A percentile compares a stretch with the other conserved stretches of the same genome.
phyloP scores from a whole-genome alignment of 768 basidiomycete genomes.

The Nidula microcarpa region DNA sequence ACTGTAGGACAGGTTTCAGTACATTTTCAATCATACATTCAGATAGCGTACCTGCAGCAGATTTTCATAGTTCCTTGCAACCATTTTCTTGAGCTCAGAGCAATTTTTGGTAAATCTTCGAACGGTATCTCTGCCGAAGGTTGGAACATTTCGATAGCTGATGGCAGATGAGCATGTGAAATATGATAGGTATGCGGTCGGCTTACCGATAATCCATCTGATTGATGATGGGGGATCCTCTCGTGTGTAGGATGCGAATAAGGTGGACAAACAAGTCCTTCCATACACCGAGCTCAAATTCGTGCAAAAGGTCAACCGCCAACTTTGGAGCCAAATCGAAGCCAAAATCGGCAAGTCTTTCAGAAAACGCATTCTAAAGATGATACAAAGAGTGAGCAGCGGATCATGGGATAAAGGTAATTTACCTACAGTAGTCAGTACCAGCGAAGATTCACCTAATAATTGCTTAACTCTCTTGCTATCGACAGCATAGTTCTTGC shows the following conservation, averaged over 20 bases:
- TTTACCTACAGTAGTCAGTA: conserved; percentile 6
- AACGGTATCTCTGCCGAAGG: conserved; percentile 23
- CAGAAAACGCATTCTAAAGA: conserved; percentile 27
- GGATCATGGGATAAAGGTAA: not conserved
- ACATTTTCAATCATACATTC: not conserved
- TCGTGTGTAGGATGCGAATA: conserved; percentile 19
- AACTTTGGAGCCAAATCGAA: conserved; percentile 22
- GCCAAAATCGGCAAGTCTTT: conserved; percentile 8
- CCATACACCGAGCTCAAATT: conserved; percentile 37
- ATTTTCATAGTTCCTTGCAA: conserved; percentile 33
- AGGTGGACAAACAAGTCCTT: conserved; percentile 32
- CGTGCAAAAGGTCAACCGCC: conserved; percentile 33
- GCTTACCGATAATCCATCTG: not conserved
- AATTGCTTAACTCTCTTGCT: conserved; percentile 6
- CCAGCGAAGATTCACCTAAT: conserved; percentile 4
- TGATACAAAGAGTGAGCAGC: not conserved
- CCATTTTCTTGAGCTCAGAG: conserved; percentile 27
- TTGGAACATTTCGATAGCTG: conserved; percentile 18
- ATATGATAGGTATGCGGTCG: too few relatives aligned
- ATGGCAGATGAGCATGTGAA: not conserved
- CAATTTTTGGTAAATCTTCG: conserved; percentile 21
- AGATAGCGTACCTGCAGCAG: conserved; percentile 26
- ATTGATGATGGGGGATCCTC: not conserved
- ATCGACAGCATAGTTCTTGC: not conserved
- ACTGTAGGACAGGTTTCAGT: not conserved